These are phyloP conservation scores for Senna tora DNA, from an alignment of 306 rosid species.

Conservation along the genomic window DNA sequence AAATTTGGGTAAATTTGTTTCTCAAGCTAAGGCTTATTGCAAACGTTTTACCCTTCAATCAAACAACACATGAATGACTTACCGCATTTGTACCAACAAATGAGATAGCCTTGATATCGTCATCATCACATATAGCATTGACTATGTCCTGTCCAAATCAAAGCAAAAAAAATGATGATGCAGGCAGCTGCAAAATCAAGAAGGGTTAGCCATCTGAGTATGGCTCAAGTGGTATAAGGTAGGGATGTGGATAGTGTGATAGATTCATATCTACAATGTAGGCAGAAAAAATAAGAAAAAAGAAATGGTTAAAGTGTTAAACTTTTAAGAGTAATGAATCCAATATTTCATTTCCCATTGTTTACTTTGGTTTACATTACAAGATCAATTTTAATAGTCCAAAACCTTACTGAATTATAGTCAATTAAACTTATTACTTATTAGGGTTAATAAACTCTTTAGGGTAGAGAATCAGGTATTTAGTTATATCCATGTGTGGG, in stretches of 20 bases:
- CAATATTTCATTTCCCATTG: neutral
- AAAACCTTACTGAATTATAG: neutral
- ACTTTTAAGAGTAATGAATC: neutral
- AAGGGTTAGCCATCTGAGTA: neutral
- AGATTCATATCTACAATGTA: neutral
- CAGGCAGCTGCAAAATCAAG: neutral
- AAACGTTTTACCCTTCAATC: neutral
- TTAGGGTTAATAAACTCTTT: neutral
- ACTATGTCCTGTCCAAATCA: slow-evolving; percentile 59
- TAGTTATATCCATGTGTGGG: neutral
- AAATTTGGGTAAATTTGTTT: neutral
- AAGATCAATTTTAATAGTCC: slow-evolving; percentile 1
- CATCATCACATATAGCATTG: slow-evolving; percentile 76
- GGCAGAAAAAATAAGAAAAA: neutral
- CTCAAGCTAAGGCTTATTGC: slow-evolving; percentile 2
- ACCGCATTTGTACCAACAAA: slow-evolving; percentile 69
- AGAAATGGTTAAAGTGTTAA: neutral
- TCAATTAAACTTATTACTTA: neutral
- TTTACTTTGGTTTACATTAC: neutral
- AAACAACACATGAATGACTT: slow-evolving; percentile 36
- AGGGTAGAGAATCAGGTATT: neutral
- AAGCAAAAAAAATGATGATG: neutral
- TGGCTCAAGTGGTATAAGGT: neutral
- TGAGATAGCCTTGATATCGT: slow-evolving; percentile 65
- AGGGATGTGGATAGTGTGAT: neutral